phyloP scores from a whole-genome alignment of 352 stramenopile genomes.

The Phytopythium helicoides region DNA sequence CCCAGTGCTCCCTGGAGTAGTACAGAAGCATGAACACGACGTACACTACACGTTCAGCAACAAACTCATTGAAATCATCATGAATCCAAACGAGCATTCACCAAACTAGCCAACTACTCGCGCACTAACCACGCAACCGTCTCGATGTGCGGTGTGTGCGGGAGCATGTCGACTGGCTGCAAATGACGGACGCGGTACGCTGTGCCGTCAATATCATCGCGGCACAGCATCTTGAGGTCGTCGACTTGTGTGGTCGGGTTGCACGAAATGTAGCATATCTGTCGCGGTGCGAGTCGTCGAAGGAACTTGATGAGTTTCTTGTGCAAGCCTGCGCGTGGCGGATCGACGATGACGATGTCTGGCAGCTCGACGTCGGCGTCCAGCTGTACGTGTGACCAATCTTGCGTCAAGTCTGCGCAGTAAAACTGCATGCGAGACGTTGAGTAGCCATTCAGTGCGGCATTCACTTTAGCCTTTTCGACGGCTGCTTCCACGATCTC shows the following conservation, averaged over 20 bases:
- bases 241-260: slow-evolving; percentile 62
- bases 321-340: slow-evolving; percentile 64
- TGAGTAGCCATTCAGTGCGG: slow-evolving; percentile 53
- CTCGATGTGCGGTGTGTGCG: slow-evolving; percentile 77
- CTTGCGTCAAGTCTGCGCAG: slow-evolving; percentile 53
- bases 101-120: background rate
- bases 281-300: slow-evolving; percentile 28
- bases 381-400: slow-evolving; percentile 41
- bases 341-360: slow-evolving; percentile 75
- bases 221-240: slow-evolving; percentile 51
- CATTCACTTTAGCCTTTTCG: slow-evolving; percentile 49
- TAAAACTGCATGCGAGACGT: slow-evolving; percentile 61
- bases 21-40: too few relatives aligned
- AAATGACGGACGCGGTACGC: slow-evolving; percentile 44
- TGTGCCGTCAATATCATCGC: slow-evolving; percentile 2
- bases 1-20: too few relatives aligned
- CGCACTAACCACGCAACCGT: slow-evolving; percentile 67
- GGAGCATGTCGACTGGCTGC: slow-evolving; percentile 79
- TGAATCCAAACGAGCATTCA: too few relatives aligned
- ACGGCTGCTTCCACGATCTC: slow-evolving; percentile 65
- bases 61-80: too few relatives aligned
- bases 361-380: slow-evolving; percentile 15
- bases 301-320: slow-evolving; percentile 65
- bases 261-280: slow-evolving; percentile 81
- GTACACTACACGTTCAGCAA: too few relatives aligned